Base-by-base conservation (phyloP, 1,284 basidiomycete species). In the Dichomitus squalens region DNA sequence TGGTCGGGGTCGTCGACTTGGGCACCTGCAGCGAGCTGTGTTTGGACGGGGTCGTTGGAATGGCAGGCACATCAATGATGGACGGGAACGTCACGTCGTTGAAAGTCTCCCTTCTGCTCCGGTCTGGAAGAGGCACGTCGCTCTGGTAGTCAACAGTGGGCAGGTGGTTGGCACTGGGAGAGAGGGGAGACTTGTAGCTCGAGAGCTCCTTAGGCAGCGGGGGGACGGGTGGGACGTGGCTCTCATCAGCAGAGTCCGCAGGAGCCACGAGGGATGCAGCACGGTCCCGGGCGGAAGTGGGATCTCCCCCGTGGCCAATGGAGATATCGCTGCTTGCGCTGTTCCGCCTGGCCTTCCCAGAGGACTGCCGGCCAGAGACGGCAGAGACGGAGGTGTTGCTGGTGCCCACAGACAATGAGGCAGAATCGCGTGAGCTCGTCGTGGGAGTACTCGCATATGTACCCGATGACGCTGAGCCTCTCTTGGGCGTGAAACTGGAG, bases 191-290 rank as follows among this genome's bases (percentile, higher is more conserved):
- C 60, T 87, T 86, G 74, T 88, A 95, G 18, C 76, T 83, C 35
- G 91, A 89, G 62, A 94, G 74, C 65, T 95, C 93, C 75, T 97
- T 98, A 35, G 96, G 96, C 20, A 99, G 76, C 41, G 97, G 96
- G 33, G 96, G 96, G 1, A 99, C 97, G 21, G 96, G 96, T 1
- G 97, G 96, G 6, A 98, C 95, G 57, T 75, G 66, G 59, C 76
- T 73, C 58, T 86, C 85, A 56, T 90, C 89, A 40, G 74, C 70
- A 35, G 71, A 73, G 59, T 92, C 90, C 40, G 77, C 79, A 56
- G 79, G 79, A 43, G 77, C 73, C 49, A 81, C 81, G 50, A 88
- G 76, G 29, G 79, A 81, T 43, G 85, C 82, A 44, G 81, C 84
- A 48, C 89, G 87, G 66, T 90, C 88, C 61, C 85, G 88, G 57